Evolutionary conservation across 495 filamentous ascomycete genomes (phyloP).

Genomic region (Geoglossum glabrum): DNA sequence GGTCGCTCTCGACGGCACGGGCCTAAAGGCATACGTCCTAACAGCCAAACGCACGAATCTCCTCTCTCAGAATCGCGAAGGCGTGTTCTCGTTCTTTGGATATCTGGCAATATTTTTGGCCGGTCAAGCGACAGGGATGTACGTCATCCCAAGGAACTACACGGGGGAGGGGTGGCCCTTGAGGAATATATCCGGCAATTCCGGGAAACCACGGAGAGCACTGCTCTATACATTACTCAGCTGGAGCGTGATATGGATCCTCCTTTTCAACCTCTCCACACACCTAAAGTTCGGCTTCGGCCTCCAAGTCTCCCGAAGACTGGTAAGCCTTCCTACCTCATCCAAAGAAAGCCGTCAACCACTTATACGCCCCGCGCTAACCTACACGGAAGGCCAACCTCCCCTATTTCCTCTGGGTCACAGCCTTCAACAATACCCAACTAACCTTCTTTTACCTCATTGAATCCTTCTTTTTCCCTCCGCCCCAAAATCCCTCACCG

Average conservation of each 20-base stretch:
- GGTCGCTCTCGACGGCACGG: conserved; percentile 50
- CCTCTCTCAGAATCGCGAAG: conserved; percentile 79
- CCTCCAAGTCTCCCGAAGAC: conserved; percentile 59
- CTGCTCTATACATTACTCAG: conserved; percentile 37
- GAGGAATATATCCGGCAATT: background rate
- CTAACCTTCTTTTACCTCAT: conserved; percentile 55
- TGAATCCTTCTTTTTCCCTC: conserved; percentile 53
- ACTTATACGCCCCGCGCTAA: background rate
- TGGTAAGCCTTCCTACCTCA: conserved; percentile 16
- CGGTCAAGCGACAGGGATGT: conserved; percentile 63
- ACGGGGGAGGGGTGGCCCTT: background rate
- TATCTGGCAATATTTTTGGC: conserved; percentile 91
- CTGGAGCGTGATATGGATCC: conserved; percentile 44
- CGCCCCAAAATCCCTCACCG: conserved; percentile 19
- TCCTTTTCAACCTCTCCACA: conserved; percentile 30
- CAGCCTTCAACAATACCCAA: conserved; percentile 68
- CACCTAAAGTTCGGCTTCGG: conserved; percentile 38
- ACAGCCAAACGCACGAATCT: conserved; percentile 59
- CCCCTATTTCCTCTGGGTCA: conserved; percentile 82
- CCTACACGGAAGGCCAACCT: conserved; percentile 41
- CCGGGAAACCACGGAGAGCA: conserved; percentile 20
- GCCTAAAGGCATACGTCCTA: conserved; percentile 64
- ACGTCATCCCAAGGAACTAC: conserved; percentile 11
- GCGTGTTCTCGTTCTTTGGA: conserved; percentile 77
- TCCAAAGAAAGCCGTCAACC: background rate